Base-by-base conservation (phyloP, 352 stramenopile species). In the Pseudoperonospora humuli region DNA sequence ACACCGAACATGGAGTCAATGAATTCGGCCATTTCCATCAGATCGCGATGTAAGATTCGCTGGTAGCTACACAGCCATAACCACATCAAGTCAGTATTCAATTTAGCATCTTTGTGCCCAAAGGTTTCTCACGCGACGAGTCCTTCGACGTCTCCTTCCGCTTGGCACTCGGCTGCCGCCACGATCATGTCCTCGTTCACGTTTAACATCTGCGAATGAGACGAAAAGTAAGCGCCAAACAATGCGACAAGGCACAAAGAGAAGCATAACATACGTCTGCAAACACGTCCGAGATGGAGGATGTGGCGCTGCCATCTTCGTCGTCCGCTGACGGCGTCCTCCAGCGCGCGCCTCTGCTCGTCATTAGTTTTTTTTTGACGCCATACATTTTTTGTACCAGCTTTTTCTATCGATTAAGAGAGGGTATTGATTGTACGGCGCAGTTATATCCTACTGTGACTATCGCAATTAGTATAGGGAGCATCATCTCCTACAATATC, bases 11-110 rank as follows among this genome's bases (percentile, higher is more conserved):
- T 64, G 28, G 75, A 64, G 58, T 90, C 77, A 35, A 87, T 71
- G 41, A 87, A 90, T 37, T 80, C 65, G 20, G 77, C 72, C 77
- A 90, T 90, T 31, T 90, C 77, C 55, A 90, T 70, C 23, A 90
- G 44, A 33, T 87, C 75, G 19, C 68, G 70, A 37, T 90, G 77
- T 32, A 90, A 43, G 29, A 87, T 65, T 5, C 66, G 70, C 54
- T 90, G 77, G 44, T 87, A 86, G 1, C 72, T 87, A 19, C 28
- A 31, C 31, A 39, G 0, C 13, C 46, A 32, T 28, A 32, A 5
- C 26, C 15, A 42, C n/a, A 43, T 39, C 44, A 40, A 42, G 46
- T 64, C 19, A 61, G 13, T 23, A 23, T 4, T 32, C n/a, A 6
- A 23, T 10, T 21, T 18, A 2, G 9, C 3, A 26, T n/a, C 7